Conservation (phyloP, 352 stramenopile species). For the Globisporangium paroecandrum region DNA sequence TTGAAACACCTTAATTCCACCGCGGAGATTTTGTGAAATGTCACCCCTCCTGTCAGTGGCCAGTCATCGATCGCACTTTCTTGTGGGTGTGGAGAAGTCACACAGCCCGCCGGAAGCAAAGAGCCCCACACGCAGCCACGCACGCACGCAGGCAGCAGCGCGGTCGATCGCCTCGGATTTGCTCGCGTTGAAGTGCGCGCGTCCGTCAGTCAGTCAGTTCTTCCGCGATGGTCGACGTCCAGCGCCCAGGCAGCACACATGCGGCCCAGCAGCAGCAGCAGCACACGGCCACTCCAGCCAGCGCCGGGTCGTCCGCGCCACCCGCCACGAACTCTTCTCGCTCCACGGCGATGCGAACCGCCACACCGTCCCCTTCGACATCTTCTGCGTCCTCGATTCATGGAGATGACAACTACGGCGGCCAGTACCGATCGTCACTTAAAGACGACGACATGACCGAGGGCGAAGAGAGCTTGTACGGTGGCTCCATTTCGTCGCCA, state of each 20-base stretch:
- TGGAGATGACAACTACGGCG: conserved; percentile 12
- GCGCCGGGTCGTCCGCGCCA: not conserved
- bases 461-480: conserved; percentile 19
- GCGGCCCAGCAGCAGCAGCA: not conserved
- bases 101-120: conserved; percentile 9
- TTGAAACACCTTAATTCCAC: not conserved
- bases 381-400: conserved; percentile 12
- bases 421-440: conserved; percentile 13
- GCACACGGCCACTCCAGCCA: not conserved
- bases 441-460: conserved; percentile 21
- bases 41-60: not conserved
- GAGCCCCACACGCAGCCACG: not conserved
- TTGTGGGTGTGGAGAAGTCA: conserved; percentile 10
- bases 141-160: not conserved
- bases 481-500: conserved; percentile 19
- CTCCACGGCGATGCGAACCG: not conserved
- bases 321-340: not conserved
- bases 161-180: conserved; percentile 7
- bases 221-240: conserved; percentile 30
- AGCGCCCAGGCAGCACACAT: conserved; percentile 21
- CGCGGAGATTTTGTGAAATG: not conserved
- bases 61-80: conserved; percentile 13
- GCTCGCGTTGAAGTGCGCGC: conserved; percentile 5
- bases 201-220: not conserved
- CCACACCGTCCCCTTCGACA: conserved; percentile 14